These are phyloP conservation scores for Allomyces arbusculus DNA, from an alignment of 192 early-diverging fungal genomes.

Conservation along the genomic window DNA sequence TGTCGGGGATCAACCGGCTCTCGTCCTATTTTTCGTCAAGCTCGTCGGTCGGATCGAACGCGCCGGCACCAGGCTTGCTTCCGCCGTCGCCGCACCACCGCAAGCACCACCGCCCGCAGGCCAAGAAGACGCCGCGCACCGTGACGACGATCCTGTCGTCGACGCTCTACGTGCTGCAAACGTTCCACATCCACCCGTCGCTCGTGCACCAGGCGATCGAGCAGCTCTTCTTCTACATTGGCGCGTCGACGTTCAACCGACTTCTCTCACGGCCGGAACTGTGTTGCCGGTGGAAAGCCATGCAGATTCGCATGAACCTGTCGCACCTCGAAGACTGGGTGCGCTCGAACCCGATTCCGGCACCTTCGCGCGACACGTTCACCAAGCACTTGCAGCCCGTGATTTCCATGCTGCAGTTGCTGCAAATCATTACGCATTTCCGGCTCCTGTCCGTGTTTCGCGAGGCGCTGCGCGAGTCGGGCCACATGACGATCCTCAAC, in stretches of 20 bases:
- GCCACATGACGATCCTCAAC: conserved; percentile 31
- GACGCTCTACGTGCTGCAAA: conserved; percentile 40
- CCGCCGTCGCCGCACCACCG: not conserved
- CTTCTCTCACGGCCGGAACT: conserved; percentile 56
- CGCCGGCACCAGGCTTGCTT: no score
- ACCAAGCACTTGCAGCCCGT: conserved; percentile 38
- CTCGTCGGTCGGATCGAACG: no score
- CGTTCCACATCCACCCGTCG: conserved; percentile 51
- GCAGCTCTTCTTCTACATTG: conserved; percentile 59
- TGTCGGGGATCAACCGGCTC: not conserved
- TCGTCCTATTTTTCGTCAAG: not conserved
- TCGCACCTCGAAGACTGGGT: conserved; percentile 70
- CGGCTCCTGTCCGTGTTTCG: conserved; percentile 51
- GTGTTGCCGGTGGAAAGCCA: conserved; percentile 54
- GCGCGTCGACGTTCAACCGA: conserved; percentile 63
- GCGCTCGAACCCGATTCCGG: conserved; percentile 27
- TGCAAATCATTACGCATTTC: conserved; percentile 59
- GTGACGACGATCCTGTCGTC: conserved; percentile 51
- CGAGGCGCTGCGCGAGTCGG: conserved; percentile 43
- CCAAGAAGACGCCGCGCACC: conserved; percentile 30
- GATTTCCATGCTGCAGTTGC: conserved; percentile 58
- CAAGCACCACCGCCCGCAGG: not conserved
- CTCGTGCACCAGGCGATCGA: conserved; percentile 49
- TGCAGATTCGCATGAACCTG: conserved; percentile 69
- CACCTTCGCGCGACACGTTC: conserved; percentile 9